phyloP scores from a whole-genome alignment of 2,329 filamentous ascomycete genomes.

The Sarocladium oryzae region DNA sequence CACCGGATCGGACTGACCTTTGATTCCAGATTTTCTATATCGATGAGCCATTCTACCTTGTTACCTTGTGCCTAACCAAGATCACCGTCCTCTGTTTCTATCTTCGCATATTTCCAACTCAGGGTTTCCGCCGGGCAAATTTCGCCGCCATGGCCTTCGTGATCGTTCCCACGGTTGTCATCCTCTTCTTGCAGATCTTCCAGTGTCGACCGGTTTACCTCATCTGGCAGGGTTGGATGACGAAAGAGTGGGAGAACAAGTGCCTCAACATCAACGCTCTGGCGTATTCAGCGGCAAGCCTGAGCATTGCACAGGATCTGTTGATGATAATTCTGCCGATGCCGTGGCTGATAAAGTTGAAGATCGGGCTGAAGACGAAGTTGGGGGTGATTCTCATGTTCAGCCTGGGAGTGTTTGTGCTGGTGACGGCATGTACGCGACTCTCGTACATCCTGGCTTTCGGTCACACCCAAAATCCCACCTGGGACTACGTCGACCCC shows the following conservation, averaged over 20 bases:
- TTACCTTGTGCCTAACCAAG: constrained; percentile 32
- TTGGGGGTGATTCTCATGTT: constrained; percentile 36
- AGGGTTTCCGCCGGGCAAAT: constrained; percentile 25
- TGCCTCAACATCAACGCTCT: constrained; percentile 22
- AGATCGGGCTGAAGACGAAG: constrained; percentile 35
- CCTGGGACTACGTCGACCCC: constrained; percentile 34
- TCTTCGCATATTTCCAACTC: constrained; percentile 29
- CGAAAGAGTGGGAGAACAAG: constrained; percentile 8
- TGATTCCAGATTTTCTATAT: constrained; percentile 21
- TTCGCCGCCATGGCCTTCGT: constrained; percentile 27
- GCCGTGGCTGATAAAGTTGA: constrained; percentile 31
- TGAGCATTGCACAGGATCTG: constrained; percentile 41
- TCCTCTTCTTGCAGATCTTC: constrained; percentile 32
- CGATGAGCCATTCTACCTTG: constrained; percentile 28
- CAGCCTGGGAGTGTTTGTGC: constrained; percentile 34
- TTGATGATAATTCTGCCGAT: constrained; percentile 37
- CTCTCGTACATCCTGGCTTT: constrained; percentile 28
- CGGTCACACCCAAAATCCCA: constrained; percentile 28
- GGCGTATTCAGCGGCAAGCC: constrained; percentile 34
- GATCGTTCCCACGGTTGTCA: constrained; percentile 25
- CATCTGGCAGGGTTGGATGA: constrained; percentile 22
- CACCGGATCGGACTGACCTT: background rate
- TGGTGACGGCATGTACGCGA: constrained; percentile 29
- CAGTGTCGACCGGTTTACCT: constrained; percentile 33
- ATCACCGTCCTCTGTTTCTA: constrained; percentile 32